Base-by-base conservation (phyloP, 2,329 filamentous ascomycete genomes). In the Emericellopsis atlantica region DNA sequence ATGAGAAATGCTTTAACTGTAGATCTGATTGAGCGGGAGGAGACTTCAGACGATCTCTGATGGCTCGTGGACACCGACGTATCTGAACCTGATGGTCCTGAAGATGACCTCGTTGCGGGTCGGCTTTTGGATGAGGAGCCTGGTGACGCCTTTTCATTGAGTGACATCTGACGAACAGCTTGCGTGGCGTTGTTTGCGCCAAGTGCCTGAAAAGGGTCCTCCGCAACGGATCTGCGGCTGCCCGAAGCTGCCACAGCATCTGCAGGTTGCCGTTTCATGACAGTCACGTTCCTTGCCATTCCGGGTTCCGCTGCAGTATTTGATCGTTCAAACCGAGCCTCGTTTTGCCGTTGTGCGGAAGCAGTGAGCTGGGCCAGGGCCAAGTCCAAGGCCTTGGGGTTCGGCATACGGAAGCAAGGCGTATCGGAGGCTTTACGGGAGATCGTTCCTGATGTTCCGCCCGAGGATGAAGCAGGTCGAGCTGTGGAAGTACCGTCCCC, bases 1-100 rank as follows among this genome's bases (percentile, higher is more conserved):
- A 79, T 61, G 31, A 79, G 56, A 36, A 76, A 64, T 4, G 74
- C 74, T 51, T 75, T 75, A 9, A 79, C 63, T 0, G 74, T 74
- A 14, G 76, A 78, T 2, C 65, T 60, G 1, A 62, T 66, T 15
- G 75, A 79, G 43, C 61, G 69, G 2, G 65, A 66, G 6, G 75
- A 79, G 50, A 73, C 65, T 11, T 64, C 64, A 7, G 76, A 79
- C 21, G 67, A 64, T 32, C 72, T 65, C 41, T 62, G 65, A 7
- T 62, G 49, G 38, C 73, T 69, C n/a, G 57, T 59, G 44, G 56
- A 65, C 23, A 54, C 53, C 4, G 61, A 63, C 2, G 61, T 59
- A 40, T 62, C 60, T 6, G 64, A 63, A 16, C 55, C 55, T 6
- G 64, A 57, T 9, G 59, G 53, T 37, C 56, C 51, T 16, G 40